A percentile compares a stretch with the other conserved stretches of the same genome.
These are phyloP conservation scores for Phytophthora multivora DNA, from an alignment of 352 stramenopile species.

Conservation along the genomic window DNA sequence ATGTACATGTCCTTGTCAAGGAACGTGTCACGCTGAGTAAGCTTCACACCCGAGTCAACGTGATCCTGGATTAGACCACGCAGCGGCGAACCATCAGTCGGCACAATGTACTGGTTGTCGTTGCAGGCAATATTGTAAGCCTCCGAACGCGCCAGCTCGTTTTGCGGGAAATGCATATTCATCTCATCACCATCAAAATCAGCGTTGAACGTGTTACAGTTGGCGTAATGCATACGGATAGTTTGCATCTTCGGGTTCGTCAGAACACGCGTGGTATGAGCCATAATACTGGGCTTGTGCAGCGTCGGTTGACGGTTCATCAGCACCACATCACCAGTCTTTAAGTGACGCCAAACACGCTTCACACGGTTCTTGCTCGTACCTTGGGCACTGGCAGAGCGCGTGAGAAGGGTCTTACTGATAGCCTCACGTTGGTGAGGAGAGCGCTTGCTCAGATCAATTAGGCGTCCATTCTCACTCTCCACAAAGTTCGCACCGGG, in stretches of 20 bases:
- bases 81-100: conserved; percentile 97
- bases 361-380: conserved; percentile 91
- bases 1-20: conserved; percentile 98
- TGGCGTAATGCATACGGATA: conserved; percentile 99
- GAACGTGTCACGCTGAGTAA: conserved; percentile 98
- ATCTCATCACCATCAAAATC: conserved; percentile 99
- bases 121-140: conserved; percentile 98
- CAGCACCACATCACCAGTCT: conserved; percentile 98
- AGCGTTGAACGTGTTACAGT: conserved; percentile 99
- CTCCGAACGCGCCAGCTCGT: conserved; percentile 97
- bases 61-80: conserved; percentile 99
- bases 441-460: conserved; percentile 95
- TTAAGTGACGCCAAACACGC: conserved; percentile 97
- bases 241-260: conserved; percentile 98
- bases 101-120: conserved; percentile 98
- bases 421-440: conserved; percentile 94
- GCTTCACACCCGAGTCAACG: conserved; percentile 98
- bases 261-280: conserved; percentile 97
- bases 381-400: conserved; percentile 79
- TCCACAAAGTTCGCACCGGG: conserved; percentile 98
- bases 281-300: conserved; percentile 99
- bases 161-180: conserved; percentile 99
- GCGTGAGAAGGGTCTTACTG: conserved; percentile 94
- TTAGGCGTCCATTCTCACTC: conserved; percentile 92
- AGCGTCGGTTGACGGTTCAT: conserved; percentile 99